A percentile compares a stretch with the other conserved stretches of the same genome.
phyloP scores from a whole-genome alignment of 2,329 filamentous ascomycete species.

The Berkeleyomyces basicola region DNA sequence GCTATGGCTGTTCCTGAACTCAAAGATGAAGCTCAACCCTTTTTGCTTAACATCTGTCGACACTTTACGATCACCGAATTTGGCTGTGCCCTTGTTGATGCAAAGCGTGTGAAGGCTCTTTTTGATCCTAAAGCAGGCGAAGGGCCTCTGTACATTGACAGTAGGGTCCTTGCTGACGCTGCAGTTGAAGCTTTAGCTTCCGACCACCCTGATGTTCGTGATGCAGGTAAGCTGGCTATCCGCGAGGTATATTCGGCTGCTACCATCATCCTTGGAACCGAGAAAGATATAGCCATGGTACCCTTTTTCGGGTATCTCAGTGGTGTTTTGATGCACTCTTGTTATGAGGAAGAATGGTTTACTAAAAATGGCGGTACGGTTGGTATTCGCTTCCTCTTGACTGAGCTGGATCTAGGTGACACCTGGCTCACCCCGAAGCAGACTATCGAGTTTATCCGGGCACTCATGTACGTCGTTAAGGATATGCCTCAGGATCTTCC shows the following conservation, averaged over 20 bases:
- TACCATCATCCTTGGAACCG: slow-evolving; percentile 60
- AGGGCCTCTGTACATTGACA: slow-evolving; percentile 73
- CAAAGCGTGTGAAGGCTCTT: slow-evolving; percentile 57
- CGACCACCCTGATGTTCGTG: slow-evolving; percentile 62
- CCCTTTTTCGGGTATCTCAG: slow-evolving; percentile 74
- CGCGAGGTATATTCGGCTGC: slow-evolving; percentile 62
- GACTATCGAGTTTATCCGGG: slow-evolving; percentile 62
- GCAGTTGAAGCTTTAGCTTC: slow-evolving; percentile 82
- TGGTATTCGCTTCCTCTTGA: slow-evolving; percentile 77
- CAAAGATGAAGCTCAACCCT: slow-evolving; percentile 54
- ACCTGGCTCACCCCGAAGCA: slow-evolving; percentile 69
- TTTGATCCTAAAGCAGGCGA: slow-evolving; percentile 81
- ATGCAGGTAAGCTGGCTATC: slow-evolving; percentile 66
- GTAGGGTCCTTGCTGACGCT: slow-evolving; percentile 72
- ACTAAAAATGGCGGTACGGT: slow-evolving; percentile 85
- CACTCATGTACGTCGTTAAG: slow-evolving; percentile 95
- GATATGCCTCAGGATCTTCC: slow-evolving; percentile 92
- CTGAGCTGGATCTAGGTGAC: slow-evolving; percentile 69
- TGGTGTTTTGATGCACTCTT: slow-evolving; percentile 79
- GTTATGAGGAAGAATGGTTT: slow-evolving; percentile 97
- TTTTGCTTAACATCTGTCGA: slow-evolving; percentile 66
- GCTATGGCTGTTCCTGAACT: slow-evolving; percentile 71
- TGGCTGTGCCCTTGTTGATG: slow-evolving; percentile 63
- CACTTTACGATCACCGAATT: slow-evolving; percentile 88
- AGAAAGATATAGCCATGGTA: slow-evolving; percentile 54